Base-by-base conservation (phyloP, 345 rosid genomes). In the Syzygium aromaticum region DNA sequence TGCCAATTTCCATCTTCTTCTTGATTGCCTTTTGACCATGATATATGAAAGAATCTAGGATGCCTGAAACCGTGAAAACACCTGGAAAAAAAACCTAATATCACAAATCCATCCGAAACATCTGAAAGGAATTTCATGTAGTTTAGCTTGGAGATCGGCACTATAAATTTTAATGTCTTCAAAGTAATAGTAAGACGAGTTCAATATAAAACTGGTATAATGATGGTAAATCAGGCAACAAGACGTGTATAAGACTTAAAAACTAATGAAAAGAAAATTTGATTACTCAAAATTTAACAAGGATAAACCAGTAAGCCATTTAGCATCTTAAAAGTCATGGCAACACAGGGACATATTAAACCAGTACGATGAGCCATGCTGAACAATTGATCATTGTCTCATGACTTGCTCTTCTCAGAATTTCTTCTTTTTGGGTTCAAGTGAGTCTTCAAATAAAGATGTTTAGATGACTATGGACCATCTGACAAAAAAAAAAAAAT, bases 1-100 rank as follows among this genome's bases (percentile, higher is more conserved):
- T 96, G 85, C 98, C 99, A 13, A 96, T 91, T 89, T 96, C 99
- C 93, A 96, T 96, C 94, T 97, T 97, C 95, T 98, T 98, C 93
- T 95, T 96, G 89, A 98, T 98, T 89, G 97, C 98, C 91, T 82
- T 96, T 87, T 98, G 99, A 88, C 99, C 98, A 89, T 98, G 98
- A 88, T 95, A 96, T 86, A 96, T 54, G 85, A 98, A 95, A 83
- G 99, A 90, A 90, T 96, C 99, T 86, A 98, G 85, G 90, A 98
- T 96, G 86, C 97, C 98, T 12, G 99, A 96, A 52, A 98, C 98
- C 4, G 99, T 94, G 91, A 96, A 98, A 86, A 98, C 94, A 85
- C 99, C 99, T 96, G 94, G 85, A 49, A 38, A 85, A 85, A 49
- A 85, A 86, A 61, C 52, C 64, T 61, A 13, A 77, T 59, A 86